Base-by-base conservation (phyloP, 2,329 filamentous ascomycete species). In the Alternaria arborescens region DNA sequence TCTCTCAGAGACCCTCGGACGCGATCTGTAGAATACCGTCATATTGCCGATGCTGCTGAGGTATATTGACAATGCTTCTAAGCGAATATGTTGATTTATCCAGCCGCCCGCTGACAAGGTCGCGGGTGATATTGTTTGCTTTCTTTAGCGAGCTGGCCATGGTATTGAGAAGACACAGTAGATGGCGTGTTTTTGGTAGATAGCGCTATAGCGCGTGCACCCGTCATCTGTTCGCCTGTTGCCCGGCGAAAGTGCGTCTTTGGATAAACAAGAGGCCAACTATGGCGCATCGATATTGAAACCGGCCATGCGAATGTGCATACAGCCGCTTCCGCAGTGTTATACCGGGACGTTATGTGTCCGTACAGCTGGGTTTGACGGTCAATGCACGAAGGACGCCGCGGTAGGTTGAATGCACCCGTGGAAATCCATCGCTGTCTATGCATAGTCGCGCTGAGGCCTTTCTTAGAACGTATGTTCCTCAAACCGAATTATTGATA, bases 391-490 rank as follows among this genome's bases (percentile, higher is more conserved):
- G 57, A 64, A 68, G 67, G 62, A 70, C 62, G 50, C 53, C 26
- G 58, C 46, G 60, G 67, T 66, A 71, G 67, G 70, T 65, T 70
- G 60, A 73, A 71, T 67, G 58, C 51, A 56, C 30, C 55, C 65
- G 69, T 71, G 69, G 71, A 50, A 57, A 65, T 60, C 66, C 63
- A 72, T 65, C 67, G 61, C 52, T 44, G 67, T 59, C 66, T 66
- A 72, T 70, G 62, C 60, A 65, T 55, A 71, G 42, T 44, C 59
- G 62, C 66, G 69, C 67, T 58, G 53, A 64, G 57, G 56, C 68
- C 44, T 60, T 55, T 43, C 66, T 64, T 74, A 72, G 72, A 76
- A 75, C 69, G 60, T 65, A 53, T 70, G 72, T 74, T 75, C 69
- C 22, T 54, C 11, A 56, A 55, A 44, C 34, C 61, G 28, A 51